Evolutionary conservation across 2,329 filamentous ascomycete species (phyloP), one percentile per base, ranked within the genome.

Genomic region (Cytospora paraplurivora): DNA sequence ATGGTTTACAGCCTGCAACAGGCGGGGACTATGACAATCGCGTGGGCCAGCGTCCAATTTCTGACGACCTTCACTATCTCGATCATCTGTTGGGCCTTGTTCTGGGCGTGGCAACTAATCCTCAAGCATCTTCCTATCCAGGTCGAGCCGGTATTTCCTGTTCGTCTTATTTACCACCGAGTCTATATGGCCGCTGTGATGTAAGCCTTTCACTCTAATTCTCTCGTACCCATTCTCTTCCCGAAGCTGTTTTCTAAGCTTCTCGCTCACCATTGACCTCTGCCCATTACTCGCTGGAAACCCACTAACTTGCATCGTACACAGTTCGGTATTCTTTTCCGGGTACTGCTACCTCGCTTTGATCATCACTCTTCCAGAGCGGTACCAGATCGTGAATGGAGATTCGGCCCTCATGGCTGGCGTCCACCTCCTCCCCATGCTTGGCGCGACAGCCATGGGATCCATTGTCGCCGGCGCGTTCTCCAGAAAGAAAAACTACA

Each of bases 321-420:
- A 17, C 57, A 85, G 83, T 17, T 79, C 82, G 33, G 86, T 84
- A 2, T 73, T 87, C 17, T 76, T 87, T 19, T 82, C 81, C 0
- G 85, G 85, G 1, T 85, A 84, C 58, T 77, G 81, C 0, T 87
- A 86, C 65, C 81, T 88, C 27, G 76, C 82, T 5, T 77, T 86
- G n/a, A 80, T 84, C 13, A 81, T 87, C 62, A 79, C 82, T 37
- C 78, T 88, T 5, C 85, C 86, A 0, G 83, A 88, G 67, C 76
- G 84, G 7, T 85, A 87, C 56, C 85, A 88, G 65, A 82, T 88
- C 44, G 80, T 87, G 59, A 82, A 86, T 66, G 76, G 75, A 7
- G 78, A 86, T 56, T 78, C 74, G 37, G 78, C 82, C 0, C 76
- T 87, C 32, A 78, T 79, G 69, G 83, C 85, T 0, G 85, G 85